These are phyloP conservation scores for Proliferodiscus dingleyae DNA, from an alignment of 2,329 filamentous ascomycete genomes.

Conservation along the genomic window DNA sequence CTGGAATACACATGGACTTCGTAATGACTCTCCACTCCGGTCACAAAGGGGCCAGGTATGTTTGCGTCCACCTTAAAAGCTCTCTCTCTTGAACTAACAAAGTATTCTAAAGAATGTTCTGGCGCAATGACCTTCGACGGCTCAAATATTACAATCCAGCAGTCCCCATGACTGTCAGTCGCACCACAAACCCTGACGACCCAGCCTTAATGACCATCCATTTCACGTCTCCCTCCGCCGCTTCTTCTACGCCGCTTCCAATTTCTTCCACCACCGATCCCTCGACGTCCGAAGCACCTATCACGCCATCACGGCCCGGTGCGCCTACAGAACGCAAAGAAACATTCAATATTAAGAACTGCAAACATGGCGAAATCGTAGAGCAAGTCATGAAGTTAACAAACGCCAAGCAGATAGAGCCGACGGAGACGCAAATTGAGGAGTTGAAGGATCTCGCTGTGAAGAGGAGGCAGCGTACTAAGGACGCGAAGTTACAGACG, in stretches of 20 bases:
- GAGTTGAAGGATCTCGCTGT: conserved; percentile 55
- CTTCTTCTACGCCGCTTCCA: conserved; percentile 14
- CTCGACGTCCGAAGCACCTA: conserved; percentile 41
- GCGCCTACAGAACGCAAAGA: conserved; percentile 45
- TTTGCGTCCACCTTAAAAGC: neutral
- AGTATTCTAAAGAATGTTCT: conserved; percentile 69
- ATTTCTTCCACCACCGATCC: conserved; percentile 36
- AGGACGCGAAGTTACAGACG: conserved; percentile 50
- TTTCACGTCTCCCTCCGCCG: conserved; percentile 38
- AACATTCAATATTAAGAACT: conserved; percentile 58
- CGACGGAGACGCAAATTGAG: conserved; percentile 54
- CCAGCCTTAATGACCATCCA: conserved; percentile 62
- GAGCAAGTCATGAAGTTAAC: conserved; percentile 58
- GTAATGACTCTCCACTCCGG: conserved; percentile 56
- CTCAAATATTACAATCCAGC: conserved; percentile 93
- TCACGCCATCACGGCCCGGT: conserved; percentile 31
- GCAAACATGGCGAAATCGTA: conserved; percentile 58
- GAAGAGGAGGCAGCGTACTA: conserved; percentile 43
- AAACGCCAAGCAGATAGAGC: conserved; percentile 50
- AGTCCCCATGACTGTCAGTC: conserved; percentile 76
- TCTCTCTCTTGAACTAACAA: neutral
- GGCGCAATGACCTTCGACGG: conserved; percentile 73
- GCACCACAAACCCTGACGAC: conserved; percentile 51
- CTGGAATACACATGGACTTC: conserved; percentile 71
- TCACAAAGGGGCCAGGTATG: conserved; percentile 69